Evolutionary conservation across 805 yeast genomes (phyloP).

Genomic region (Candida koratica): DNA sequence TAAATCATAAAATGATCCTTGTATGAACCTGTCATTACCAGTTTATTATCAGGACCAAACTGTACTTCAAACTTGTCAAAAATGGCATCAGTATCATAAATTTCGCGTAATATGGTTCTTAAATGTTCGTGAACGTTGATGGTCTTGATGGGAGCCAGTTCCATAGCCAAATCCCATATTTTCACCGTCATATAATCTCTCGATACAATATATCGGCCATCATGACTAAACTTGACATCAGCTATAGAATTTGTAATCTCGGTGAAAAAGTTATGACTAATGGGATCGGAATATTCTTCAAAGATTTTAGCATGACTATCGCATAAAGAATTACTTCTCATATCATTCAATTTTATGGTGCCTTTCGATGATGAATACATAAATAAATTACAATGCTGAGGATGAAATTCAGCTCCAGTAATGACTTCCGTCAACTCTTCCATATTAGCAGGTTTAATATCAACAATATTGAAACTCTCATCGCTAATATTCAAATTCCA

Average conservation of each 20-base stretch:
- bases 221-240: constrained; percentile 86
- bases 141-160: constrained; percentile 87
- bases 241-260: constrained; percentile 93
- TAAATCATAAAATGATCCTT: constrained; percentile 96
- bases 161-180: constrained; percentile 98
- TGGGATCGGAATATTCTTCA: constrained; percentile 91
- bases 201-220: constrained; percentile 93
- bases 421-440: constrained; percentile 98
- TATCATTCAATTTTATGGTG: constrained; percentile 89
- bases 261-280: constrained; percentile 91
- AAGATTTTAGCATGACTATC: constrained; percentile 82
- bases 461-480: constrained; percentile 94
- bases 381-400: constrained; percentile 83
- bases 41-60: constrained; percentile 86
- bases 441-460: constrained; percentile 96
- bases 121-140: constrained; percentile 94
- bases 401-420: constrained; percentile 95
- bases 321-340: constrained; percentile 93
- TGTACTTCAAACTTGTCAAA: constrained; percentile 98
- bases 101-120: constrained; percentile 89
- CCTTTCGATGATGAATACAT: constrained; percentile 96
- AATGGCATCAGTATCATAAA: constrained; percentile 97
- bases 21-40: constrained; percentile 95
- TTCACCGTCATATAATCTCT: constrained; percentile 97
- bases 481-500: constrained; percentile 96